A percentile compares a stretch with the other conserved stretches of the same genome.
Evolutionary conservation across 1,284 basidiomycete species (phyloP).

Genomic region (Peniophora sp.): DNA sequence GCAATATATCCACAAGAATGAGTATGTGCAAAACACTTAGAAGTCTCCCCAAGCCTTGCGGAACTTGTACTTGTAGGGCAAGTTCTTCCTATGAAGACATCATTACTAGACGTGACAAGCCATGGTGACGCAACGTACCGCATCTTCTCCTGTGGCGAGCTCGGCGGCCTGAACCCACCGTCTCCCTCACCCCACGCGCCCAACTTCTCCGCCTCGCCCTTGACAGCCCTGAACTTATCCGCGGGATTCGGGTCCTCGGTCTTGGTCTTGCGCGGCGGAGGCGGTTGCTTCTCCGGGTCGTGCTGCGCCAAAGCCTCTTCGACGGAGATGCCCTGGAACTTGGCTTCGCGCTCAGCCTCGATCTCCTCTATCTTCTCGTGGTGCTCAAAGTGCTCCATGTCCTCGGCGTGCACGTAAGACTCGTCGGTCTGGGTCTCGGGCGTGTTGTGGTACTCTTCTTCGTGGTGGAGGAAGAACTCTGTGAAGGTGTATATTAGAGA

Average conservation of each 20-base stretch:
- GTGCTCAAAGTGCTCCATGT: constrained; percentile 80
- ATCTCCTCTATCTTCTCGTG: constrained; percentile 84
- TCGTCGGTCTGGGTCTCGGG: constrained; percentile 97
- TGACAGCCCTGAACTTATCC: constrained; percentile 43
- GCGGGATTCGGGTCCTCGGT: constrained; percentile 13
- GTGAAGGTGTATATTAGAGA: constrained; percentile 4
- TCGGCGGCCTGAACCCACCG: constrained; percentile 69
- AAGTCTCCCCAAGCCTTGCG: constrained; percentile 80
- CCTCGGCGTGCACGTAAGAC: constrained; percentile 89
- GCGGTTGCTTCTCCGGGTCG: constrained; percentile 18
- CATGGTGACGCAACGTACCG: constrained; percentile 32
- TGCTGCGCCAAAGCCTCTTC: constrained; percentile 57
- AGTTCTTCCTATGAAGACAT: constrained; percentile 45
- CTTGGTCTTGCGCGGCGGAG: constrained; percentile 17
- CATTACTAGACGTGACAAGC: constrained; percentile 1
- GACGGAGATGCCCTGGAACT: constrained; percentile 72
- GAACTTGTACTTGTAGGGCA: constrained; percentile 91
- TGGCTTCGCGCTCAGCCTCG: constrained; percentile 80
- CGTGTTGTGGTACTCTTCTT: constrained; percentile 91
- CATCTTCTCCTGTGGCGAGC: constrained; percentile 59
- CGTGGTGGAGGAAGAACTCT: constrained; percentile 91
- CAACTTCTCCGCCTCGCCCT: constrained; percentile 38
- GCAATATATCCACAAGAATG: not conserved
- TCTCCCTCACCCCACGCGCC: constrained; percentile 69
- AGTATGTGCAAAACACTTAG: constrained; percentile 19